phyloP scores from a whole-genome alignment of 805 yeast genomes.

The Nakazawaea pomicola region DNA sequence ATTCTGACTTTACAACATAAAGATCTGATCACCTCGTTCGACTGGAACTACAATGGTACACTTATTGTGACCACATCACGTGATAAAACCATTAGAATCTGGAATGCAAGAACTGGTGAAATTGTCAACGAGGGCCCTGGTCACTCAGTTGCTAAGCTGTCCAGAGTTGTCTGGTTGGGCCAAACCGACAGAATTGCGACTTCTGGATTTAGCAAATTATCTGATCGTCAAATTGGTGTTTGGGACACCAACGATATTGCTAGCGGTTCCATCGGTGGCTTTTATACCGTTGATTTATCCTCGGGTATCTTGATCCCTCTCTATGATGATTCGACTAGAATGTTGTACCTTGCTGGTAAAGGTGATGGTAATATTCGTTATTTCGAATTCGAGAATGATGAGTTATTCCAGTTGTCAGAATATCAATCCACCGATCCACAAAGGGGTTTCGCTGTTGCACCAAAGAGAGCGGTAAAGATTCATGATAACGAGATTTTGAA shows the following conservation, averaged over 20 bases:
- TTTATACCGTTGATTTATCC: constrained; percentile 78
- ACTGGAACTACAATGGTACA: constrained; percentile 87
- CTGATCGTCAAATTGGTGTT: constrained; percentile 92
- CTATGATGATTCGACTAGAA: constrained; percentile 74
- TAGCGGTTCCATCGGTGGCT: constrained; percentile 86
- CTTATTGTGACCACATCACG: constrained; percentile 84
- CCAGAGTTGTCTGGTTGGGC: constrained; percentile 89
- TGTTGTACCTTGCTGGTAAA: constrained; percentile 89
- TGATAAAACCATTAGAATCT: constrained; percentile 84
- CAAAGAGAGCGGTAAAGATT: constrained; percentile 74
- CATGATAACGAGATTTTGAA: constrained; percentile 80
- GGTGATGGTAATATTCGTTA: constrained; percentile 98
- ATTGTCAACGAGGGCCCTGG: constrained; percentile 81
- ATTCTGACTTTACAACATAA: constrained; percentile 74
- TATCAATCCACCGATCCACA: constrained; percentile 88
- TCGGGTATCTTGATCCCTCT: constrained; percentile 93
- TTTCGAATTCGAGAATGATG: constrained; percentile 84
- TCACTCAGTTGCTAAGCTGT: constrained; percentile 88
- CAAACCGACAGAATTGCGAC: constrained; percentile 79
- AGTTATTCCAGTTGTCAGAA: constrained; percentile 80
- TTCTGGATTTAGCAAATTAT: constrained; percentile 88
- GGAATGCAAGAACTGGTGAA: constrained; percentile 81
- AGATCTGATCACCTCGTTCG: constrained; percentile 89
- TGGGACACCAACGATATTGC: constrained; percentile 80
- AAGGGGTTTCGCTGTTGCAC: constrained; percentile 90